A percentile compares a stretch with the other conserved stretches of the same genome.
Evolutionary conservation across 164 flowering plant species (phyloP).

Genomic region (Aristolochia contorta): DNA sequence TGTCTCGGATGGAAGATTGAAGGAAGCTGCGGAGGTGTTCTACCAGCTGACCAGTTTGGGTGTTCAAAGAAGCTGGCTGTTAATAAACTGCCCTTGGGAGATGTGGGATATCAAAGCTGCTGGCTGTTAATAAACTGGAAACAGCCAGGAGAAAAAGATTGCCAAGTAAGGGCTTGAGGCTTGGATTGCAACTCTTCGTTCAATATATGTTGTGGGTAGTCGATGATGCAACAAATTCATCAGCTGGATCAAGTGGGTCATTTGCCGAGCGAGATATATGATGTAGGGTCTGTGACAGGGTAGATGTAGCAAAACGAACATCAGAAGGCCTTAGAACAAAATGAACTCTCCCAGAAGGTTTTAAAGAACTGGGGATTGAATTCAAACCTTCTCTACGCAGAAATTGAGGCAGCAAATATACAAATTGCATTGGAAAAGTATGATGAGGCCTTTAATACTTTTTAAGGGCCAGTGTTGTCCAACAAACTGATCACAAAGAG

Average conservation of each 20-base stretch:
- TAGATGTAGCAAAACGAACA: slow-evolving; percentile 13
- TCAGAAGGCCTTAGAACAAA: slow-evolving; percentile 77
- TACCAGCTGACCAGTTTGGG: slow-evolving; percentile 44
- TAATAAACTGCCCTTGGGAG: slow-evolving; percentile 49
- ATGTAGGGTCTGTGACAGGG: too few relatives aligned
- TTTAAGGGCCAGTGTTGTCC: slow-evolving; percentile 54
- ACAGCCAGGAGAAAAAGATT: slow-evolving; percentile 38
- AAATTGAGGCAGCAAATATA: slow-evolving; percentile 85
- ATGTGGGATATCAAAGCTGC: slow-evolving; percentile 58
- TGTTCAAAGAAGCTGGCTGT: slow-evolving; percentile 61
- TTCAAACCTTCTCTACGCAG: slow-evolving; percentile 66
- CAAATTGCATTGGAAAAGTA: slow-evolving; percentile 71
- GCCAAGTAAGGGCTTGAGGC: slow-evolving; percentile 35
- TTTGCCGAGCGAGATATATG: too few relatives aligned
- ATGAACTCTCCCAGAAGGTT: slow-evolving; percentile 54
- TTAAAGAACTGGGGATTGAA: slow-evolving; percentile 67
- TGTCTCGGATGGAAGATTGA: slow-evolving; percentile 56
- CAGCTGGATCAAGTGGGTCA: too few relatives aligned
- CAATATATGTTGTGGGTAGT: slow-evolving; percentile 25
- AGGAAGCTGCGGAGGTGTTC: slow-evolving; percentile 57
- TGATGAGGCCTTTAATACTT: slow-evolving; percentile 62
- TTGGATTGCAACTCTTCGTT: slow-evolving; percentile 48
- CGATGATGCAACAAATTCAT: too few relatives aligned
- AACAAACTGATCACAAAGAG: slow-evolving; percentile 64
- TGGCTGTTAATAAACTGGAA: slow-evolving; percentile 54